These are phyloP conservation scores for Calonectria multiphialidica DNA, from an alignment of 2,329 filamentous ascomycete species.

Conservation along the genomic window DNA sequence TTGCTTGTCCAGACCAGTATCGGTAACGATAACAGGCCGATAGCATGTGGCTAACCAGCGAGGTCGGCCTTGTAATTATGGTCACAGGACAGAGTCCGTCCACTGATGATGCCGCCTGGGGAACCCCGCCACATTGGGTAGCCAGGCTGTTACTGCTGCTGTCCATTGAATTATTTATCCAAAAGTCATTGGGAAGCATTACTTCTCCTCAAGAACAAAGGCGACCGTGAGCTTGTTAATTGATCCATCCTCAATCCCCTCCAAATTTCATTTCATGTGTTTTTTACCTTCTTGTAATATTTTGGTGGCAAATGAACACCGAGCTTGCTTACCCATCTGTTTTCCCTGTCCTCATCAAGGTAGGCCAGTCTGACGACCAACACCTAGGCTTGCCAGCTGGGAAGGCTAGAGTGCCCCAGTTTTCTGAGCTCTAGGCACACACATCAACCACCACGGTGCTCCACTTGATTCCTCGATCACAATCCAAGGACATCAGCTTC, in stretches of 20 bases:
- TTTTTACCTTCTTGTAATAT: too few species aligned
- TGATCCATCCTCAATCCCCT: background rate
- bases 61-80: background rate
- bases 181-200: background rate
- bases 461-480: constrained; percentile 20
- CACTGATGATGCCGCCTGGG: background rate
- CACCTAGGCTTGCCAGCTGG: background rate
- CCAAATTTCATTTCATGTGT: background rate
- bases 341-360: background rate
- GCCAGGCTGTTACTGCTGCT: background rate
- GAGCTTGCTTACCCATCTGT: background rate
- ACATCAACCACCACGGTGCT: constrained; percentile 18
- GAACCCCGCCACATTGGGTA: background rate
- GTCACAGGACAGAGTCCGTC: background rate
- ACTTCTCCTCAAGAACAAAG: background rate
- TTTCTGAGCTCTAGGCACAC: constrained; percentile 23
- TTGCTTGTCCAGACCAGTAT: background rate
- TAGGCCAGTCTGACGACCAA: background rate
- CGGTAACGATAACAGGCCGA: background rate
- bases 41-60: background rate
- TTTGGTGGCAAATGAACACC: background rate
- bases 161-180: background rate
- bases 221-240: background rate
- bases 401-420: constrained; percentile 9
- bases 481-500: constrained; percentile 10